Evolutionary conservation across 1,284 basidiomycete genomes (phyloP).

Genomic region (Naganishia liquefaciens): DNA sequence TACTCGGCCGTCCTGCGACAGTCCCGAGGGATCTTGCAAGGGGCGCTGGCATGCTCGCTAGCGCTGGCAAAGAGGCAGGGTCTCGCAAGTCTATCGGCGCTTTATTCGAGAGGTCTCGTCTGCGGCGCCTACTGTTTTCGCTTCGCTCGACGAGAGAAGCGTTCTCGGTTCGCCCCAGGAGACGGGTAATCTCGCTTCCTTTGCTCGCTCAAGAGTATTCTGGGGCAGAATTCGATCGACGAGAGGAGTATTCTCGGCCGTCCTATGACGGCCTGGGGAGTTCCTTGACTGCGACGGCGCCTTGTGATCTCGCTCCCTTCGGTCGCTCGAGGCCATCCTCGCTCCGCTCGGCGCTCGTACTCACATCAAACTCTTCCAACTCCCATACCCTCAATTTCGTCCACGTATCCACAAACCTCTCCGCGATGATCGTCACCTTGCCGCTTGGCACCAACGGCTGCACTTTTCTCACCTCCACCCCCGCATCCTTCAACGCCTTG

Average conservation of each 20-base stretch:
- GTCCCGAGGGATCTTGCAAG: too few species aligned
- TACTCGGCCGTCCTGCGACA: too few species aligned
- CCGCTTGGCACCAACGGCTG: slow-evolving; percentile 33
- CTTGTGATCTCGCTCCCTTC: not conserved
- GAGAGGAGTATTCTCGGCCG: not conserved
- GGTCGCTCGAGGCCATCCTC: not conserved
- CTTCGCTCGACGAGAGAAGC: not conserved
- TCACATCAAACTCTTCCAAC: slow-evolving; percentile 71
- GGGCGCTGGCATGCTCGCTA: not conserved
- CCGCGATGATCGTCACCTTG: slow-evolving; percentile 33
- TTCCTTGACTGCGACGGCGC: not conserved
- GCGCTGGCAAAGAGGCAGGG: too few species aligned
- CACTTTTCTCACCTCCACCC: slow-evolving; percentile 32
- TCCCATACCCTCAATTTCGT: slow-evolving; percentile 82
- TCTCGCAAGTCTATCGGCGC: too few species aligned
- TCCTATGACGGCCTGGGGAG: not conserved
- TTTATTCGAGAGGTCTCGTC: not conserved
- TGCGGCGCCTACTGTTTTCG: not conserved
- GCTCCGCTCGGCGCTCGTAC: slow-evolving; percentile 35
- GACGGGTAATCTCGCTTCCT: not conserved
- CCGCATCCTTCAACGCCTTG: slow-evolving; percentile 30
- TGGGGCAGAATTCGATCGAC: too few species aligned
- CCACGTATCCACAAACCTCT: slow-evolving; percentile 81
- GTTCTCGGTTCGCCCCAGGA: not conserved
- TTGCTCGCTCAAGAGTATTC: too few species aligned